Conservation (phyloP, 495 filamentous ascomycete genomes). For the Hamigera avellanea region DNA sequence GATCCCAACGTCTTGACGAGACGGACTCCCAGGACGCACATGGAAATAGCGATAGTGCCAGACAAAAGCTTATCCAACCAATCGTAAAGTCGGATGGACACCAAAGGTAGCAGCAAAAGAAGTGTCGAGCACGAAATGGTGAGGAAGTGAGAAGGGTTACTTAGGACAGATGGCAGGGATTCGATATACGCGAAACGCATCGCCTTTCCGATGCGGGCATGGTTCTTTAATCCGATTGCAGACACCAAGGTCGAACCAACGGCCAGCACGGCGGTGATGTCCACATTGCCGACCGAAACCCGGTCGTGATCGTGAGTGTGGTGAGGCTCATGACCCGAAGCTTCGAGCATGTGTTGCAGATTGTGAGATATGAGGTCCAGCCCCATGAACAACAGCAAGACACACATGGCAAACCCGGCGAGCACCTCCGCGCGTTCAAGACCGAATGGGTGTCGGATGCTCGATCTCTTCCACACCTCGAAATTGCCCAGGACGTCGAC, state of each 20-base stretch:
- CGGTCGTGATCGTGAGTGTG: conserved; percentile 56
- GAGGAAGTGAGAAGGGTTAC: conserved; percentile 88
- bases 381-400: conserved; percentile 91
- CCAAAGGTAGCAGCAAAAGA: conserved; percentile 72
- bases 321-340: conserved; percentile 53
- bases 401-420: conserved; percentile 92
- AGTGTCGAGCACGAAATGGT: conserved; percentile 75
- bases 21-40: conserved; percentile 75
- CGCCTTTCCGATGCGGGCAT: conserved; percentile 79
- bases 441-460: conserved; percentile 87
- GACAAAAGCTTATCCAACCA: conserved; percentile 78
- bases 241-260: conserved; percentile 80
- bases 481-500: conserved; percentile 94
- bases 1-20: conserved; percentile 75
- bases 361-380: conserved; percentile 91
- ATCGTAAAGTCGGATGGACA: conserved; percentile 60
- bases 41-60: conserved; percentile 62
- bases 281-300: conserved; percentile 62
- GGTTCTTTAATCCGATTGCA: conserved; percentile 80
- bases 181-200: conserved; percentile 76
- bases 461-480: conserved; percentile 91
- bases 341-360: conserved; percentile 71
- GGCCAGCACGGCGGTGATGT: conserved; percentile 74
- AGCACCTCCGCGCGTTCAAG: conserved; percentile 86
- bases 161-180: conserved; percentile 66